Base-by-base conservation (phyloP, 177 flowering plant species). In the Vitis hybrid region DNA sequence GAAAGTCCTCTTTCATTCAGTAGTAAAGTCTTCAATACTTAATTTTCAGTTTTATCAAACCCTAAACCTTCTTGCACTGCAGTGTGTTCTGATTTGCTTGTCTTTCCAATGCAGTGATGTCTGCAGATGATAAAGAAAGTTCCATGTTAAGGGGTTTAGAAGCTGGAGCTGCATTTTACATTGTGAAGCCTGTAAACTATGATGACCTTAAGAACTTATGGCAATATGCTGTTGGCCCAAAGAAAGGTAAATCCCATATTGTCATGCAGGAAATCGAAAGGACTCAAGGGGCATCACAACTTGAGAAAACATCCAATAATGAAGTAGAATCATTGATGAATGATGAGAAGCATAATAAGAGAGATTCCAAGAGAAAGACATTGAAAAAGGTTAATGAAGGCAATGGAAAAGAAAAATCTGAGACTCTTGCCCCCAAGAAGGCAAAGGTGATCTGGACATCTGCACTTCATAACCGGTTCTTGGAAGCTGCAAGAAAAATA, bases 41-140 rank as follows among this genome's bases (percentile, higher is more conserved):
- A 29, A 29, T 29, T 29, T 29, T 29, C 5, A 29, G 31, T 29
- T 29, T 29, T 29, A 29, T 29, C 31, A 29, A 29, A 29, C 31
- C 31, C 31, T 29, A 29, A 29, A 29, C 31, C 31, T 29, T 29
- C 31, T 29, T 29, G 31, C 31, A 29, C 31, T 29, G 31, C 31
- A 29, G 31, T 29, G 31, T 29, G 31, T 29, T 29, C 31, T 29
- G 31, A 29, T 29, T 29, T 29, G 31, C 31, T 29, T 29, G 31
- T 39, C 48, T 39, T 39, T 39, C 9, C 1, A 39, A 39, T 65
- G 59, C 83, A 91, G 97, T 91, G 74, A 90, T 90, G 86, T 91
- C 93, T 0, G 83, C 81, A 1, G 86, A 87, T 68, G 78, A 79
- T 2, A 59, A 69, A 5, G 77, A 77, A 31, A 63, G 63, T 49